Percentiles rank a stretch among this genome's conserved stretches.
Conservation (phyloP, 441 rosid genomes). For the Melastoma candidum region DNA sequence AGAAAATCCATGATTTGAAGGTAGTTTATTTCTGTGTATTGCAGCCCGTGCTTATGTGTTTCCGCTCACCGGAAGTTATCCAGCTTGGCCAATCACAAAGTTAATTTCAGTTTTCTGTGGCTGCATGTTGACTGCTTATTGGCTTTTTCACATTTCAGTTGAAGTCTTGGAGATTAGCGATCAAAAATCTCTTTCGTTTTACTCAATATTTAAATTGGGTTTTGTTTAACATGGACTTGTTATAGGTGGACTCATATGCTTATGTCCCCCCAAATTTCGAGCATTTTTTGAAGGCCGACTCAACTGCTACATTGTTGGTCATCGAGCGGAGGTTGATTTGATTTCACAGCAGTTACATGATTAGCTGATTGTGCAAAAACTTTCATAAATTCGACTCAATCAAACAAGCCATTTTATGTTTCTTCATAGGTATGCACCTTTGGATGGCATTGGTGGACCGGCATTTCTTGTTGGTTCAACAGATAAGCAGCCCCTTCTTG, state of each 20-base stretch:
- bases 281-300: slow-evolving; percentile 44
- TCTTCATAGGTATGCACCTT: slow-evolving; percentile 42
- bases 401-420: neutral
- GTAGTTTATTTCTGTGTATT: slow-evolving; percentile 27
- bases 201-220: neutral
- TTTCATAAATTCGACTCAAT: neutral
- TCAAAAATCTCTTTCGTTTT: slow-evolving; percentile 6
- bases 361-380: neutral
- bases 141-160: too few species aligned
- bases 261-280: slow-evolving; percentile 70
- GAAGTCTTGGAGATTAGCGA: neutral
- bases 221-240: neutral
- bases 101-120: too few species aligned
- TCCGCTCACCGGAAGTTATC: neutral
- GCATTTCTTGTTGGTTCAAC: slow-evolving; percentile 69
- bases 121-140: too few species aligned
- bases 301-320: slow-evolving; percentile 57
- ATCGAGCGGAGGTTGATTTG: slow-evolving; percentile 60
- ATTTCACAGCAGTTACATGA: slow-evolving; percentile 3
- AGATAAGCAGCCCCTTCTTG: slow-evolving; percentile 76
- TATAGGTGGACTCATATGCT: slow-evolving; percentile 80
- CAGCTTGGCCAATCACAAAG: too few species aligned
- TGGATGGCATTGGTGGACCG: slow-evolving; percentile 36
- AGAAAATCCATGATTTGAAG: slow-evolving; percentile 32
- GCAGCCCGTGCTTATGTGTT: neutral